A percentile compares a stretch with the other conserved stretches of the same genome.
These are phyloP conservation scores for Rhizoclosmatium globosum DNA, from an alignment of 192 early-diverging fungal genomes.

Conservation along the genomic window DNA sequence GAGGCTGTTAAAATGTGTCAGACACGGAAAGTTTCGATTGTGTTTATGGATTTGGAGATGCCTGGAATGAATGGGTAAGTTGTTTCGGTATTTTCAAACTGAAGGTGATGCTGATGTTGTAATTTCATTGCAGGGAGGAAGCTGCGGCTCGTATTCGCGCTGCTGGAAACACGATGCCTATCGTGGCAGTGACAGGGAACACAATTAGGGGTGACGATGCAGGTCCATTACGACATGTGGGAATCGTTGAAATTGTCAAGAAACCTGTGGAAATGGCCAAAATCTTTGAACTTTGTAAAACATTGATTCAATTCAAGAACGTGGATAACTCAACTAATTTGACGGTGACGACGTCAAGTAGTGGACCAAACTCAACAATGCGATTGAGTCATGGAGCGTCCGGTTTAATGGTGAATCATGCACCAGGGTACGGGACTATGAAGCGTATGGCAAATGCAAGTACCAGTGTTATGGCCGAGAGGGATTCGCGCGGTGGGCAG, in stretches of 20 bases:
- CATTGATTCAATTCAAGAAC: conserved; percentile 1
- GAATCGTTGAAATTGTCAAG: conserved; percentile 39
- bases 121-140: conserved; percentile 27
- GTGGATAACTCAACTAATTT: neutral
- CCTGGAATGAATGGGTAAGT: conserved; percentile 36
- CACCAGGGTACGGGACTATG: too few species aligned
- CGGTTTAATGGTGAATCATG: too few species aligned
- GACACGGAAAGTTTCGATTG: conserved; percentile 28
- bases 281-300: conserved; percentile 28
- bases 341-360: too few species aligned
- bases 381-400: too few species aligned
- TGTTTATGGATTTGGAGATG: conserved; percentile 41
- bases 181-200: conserved; percentile 45
- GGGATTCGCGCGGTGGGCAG: too few species aligned
- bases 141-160: conserved; percentile 40
- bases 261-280: conserved; percentile 39
- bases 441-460: too few species aligned
- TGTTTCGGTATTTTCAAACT: neutral
- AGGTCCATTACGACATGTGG: conserved; percentile 28
- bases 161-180: conserved; percentile 30
- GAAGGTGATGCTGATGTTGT: neutral
- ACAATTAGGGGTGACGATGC: conserved; percentile 23
- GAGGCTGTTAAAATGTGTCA: conserved; percentile 39
- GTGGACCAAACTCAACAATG: too few species aligned
- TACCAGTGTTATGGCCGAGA: too few species aligned